Evolutionary conservation across 768 basidiomycete species (phyloP).

Genomic region (Pilatotrama ljubarskyi): DNA sequence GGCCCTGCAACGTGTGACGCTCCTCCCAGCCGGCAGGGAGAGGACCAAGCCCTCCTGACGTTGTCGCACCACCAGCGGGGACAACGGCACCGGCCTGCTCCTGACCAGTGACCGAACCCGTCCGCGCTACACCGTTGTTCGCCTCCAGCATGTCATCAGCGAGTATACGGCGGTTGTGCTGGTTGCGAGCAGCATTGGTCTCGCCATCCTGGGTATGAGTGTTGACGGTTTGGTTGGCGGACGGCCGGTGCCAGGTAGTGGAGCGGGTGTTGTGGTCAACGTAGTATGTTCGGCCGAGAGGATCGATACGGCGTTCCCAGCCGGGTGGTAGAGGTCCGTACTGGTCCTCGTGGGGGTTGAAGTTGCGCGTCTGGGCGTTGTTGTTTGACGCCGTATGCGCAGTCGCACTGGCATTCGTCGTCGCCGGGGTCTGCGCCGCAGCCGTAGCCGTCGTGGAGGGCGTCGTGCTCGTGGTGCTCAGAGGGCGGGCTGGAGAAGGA

Average conservation of each 20-base stretch:
- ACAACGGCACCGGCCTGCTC: conserved; percentile 37
- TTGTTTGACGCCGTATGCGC: conserved; percentile 43
- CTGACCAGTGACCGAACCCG: conserved; percentile 31
- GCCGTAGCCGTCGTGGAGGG: conserved; percentile 21
- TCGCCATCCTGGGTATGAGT: conserved; percentile 69
- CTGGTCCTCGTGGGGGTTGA: conserved; percentile 95
- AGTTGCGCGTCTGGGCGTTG: conserved; percentile 61
- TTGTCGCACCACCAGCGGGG: conserved; percentile 56
- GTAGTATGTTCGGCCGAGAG: conserved; percentile 94
- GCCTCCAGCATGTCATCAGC: conserved; percentile 86
- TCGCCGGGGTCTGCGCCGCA: conserved; percentile 34
- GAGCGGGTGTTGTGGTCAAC: conserved; percentile 98
- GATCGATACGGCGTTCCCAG: conserved; percentile 98
- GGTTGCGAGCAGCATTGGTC: conserved; percentile 83
- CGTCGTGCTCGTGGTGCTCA: conserved; percentile 35
- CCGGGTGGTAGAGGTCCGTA: conserved; percentile 86
- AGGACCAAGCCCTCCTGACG: conserved; percentile 73
- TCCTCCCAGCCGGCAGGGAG: conserved; percentile 99
- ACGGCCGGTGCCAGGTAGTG: conserved; percentile 97
- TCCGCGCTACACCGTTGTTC: conserved; percentile 38
- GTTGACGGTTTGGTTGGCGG: conserved; percentile 73
- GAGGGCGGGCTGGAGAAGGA: conserved; percentile 34
- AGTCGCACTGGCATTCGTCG: conserved; percentile 33
- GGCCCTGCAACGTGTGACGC: conserved; percentile 95
- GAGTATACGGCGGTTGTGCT: conserved; percentile 80